Percentiles rank a stretch among this genome's conserved stretches.
Conservation (phyloP, 2,329 filamentous ascomycete species). For the Tolypocladium cylindrosporum region DNA sequence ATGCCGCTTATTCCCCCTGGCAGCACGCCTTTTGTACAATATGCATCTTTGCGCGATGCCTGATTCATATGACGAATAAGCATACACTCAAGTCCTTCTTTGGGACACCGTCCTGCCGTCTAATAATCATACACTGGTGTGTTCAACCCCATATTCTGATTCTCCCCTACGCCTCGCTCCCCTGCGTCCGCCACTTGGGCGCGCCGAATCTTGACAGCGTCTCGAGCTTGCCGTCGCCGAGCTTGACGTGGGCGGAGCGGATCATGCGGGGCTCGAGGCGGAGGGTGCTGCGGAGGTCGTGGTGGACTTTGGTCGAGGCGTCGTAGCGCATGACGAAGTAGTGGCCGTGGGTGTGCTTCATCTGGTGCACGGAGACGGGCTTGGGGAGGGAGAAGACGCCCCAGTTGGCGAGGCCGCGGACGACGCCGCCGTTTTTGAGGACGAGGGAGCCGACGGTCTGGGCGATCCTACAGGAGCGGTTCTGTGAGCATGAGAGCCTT, state of each 20-base stretch:
- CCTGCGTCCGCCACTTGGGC: conserved; percentile 36
- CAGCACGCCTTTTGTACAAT: not conserved
- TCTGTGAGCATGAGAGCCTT: conserved; percentile 5
- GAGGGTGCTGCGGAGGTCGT: conserved; percentile 64
- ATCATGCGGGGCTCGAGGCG: conserved; percentile 85
- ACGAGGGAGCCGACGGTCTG: conserved; percentile 74
- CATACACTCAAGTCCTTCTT: not conserved
- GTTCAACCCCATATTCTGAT: not conserved
- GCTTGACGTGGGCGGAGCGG: conserved; percentile 74
- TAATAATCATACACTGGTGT: not conserved
- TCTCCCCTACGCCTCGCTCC: conserved; percentile 17
- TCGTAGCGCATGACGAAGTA: conserved; percentile 99
- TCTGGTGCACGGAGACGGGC: conserved; percentile 69
- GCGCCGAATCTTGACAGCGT: conserved; percentile 39
- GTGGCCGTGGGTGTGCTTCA: conserved; percentile 74
- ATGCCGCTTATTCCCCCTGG: not conserved
- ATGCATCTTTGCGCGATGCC: not conserved
- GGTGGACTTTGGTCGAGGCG: conserved; percentile 60
- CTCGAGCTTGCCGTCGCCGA: conserved; percentile 55
- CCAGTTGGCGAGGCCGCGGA: conserved; percentile 93
- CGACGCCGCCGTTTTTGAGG: conserved; percentile 74
- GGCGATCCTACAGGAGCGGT: conserved; percentile 57
- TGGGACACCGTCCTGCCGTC: not conserved
- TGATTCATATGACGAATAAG: not conserved
- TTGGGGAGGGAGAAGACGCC: conserved; percentile 81